These are phyloP conservation scores for Suillus fuscotomentosus DNA, from an alignment of 768 basidiomycete genomes.

Conservation along the genomic window DNA sequence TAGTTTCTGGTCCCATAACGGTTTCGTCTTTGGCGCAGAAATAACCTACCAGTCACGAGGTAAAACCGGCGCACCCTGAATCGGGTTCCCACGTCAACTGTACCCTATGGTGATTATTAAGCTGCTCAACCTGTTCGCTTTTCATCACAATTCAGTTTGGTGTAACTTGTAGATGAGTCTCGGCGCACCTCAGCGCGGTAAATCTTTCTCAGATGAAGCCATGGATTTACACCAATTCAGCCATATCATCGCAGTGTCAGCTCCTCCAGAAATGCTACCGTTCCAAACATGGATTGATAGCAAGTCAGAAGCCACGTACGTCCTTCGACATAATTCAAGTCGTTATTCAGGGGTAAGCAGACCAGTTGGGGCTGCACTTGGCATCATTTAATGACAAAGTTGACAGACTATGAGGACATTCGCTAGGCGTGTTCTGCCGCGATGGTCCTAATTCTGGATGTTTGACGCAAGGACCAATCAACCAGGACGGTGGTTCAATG, in stretches of 20 bases:
- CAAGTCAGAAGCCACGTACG: neutral
- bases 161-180: neutral
- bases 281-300: neutral
- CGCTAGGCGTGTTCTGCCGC: neutral
- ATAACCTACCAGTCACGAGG: neutral
- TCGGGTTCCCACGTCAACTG: neutral
- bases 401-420: neutral
- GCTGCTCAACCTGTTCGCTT: neutral
- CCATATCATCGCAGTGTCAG: neutral
- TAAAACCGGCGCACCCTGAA: neutral
- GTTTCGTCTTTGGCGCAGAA: neutral
- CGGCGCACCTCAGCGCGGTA: neutral
- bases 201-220: neutral
- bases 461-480: neutral
- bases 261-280: neutral
- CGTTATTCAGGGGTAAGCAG: neutral
- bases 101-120: neutral
- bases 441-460: neutral
- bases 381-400: neutral
- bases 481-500: neutral
- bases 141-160: neutral
- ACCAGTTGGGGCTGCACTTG: neutral
- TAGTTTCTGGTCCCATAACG: neutral
- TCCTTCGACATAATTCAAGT: neutral
- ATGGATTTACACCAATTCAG: neutral